Percentiles rank a stretch among this genome's conserved stretches.
These are phyloP conservation scores for Erucastrum elatum DNA, from an alignment of 345 rosid genomes.

Conservation along the genomic window DNA sequence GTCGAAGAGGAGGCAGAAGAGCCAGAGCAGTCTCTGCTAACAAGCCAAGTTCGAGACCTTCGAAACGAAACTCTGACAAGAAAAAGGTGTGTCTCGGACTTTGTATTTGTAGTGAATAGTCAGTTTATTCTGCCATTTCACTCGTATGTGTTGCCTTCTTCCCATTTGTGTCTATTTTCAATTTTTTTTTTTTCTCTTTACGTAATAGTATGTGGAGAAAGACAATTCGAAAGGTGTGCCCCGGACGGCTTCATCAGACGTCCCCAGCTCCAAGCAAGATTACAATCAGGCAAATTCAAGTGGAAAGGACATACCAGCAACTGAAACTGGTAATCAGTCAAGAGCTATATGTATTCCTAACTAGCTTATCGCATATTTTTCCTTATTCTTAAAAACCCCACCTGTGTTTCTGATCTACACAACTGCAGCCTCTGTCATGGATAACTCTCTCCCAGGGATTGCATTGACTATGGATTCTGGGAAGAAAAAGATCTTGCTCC, in stretches of 20 bases:
- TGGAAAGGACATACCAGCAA: conserved; percentile 41
- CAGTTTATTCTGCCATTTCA: background rate
- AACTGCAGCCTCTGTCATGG: conserved; percentile 42
- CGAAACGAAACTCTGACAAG: conserved; percentile 55
- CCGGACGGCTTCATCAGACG: conserved; percentile 41
- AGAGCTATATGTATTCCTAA: background rate
- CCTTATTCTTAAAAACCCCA: background rate
- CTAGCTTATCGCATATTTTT: background rate
- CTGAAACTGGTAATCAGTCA: conserved; percentile 40
- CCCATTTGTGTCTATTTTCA: background rate
- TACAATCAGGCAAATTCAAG: conserved; percentile 38
- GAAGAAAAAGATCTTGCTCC: conserved; percentile 56
- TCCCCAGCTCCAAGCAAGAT: conserved; percentile 40
- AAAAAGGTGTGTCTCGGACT: conserved; percentile 50
- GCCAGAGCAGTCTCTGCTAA: conserved; percentile 41
- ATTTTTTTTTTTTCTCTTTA: background rate
- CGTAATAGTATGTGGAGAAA: conserved; percentile 49
- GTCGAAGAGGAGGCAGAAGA: conserved; percentile 54
- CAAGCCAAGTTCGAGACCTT: conserved; percentile 45
- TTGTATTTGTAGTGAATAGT: background rate
- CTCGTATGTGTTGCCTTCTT: conserved; percentile 3
- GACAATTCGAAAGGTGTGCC: conserved; percentile 39
- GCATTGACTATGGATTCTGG: conserved; percentile 55
- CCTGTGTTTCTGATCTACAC: background rate
- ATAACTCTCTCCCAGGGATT: conserved; percentile 50